phyloP scores from a whole-genome alignment of 2,329 filamentous ascomycete genomes.

The Colletotrichum sp. region DNA sequence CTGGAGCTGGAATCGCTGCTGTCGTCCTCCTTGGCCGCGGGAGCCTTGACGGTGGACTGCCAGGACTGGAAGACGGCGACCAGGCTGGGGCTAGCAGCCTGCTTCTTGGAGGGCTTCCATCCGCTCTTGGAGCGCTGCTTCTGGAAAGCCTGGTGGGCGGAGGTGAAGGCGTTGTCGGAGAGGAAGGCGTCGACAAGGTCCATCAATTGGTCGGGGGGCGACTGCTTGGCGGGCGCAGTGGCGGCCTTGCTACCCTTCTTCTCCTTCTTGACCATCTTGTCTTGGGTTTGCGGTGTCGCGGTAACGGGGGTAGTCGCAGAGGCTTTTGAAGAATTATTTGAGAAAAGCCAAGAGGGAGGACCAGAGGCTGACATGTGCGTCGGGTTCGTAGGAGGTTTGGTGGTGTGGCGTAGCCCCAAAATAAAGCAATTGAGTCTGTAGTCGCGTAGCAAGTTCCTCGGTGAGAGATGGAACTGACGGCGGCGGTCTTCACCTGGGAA shows the following conservation, averaged over 20 bases:
- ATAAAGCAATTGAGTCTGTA: background rate
- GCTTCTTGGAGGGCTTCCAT: slow-evolving; percentile 39
- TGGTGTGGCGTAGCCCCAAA: background rate
- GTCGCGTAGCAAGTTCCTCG: background rate
- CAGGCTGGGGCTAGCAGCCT: slow-evolving; percentile 36
- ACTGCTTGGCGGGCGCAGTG: slow-evolving; percentile 25
- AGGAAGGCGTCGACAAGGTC: slow-evolving; percentile 72
- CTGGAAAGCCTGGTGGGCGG: slow-evolving; percentile 65
- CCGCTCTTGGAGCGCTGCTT: slow-evolving; percentile 65
- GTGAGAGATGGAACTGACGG: background rate
- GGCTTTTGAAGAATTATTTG: slow-evolving; percentile 39
- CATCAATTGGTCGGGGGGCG: slow-evolving; percentile 66
- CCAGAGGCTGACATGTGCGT: slow-evolving; percentile 36
- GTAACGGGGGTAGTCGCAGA: slow-evolving; percentile 9
- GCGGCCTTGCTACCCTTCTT: slow-evolving; percentile 21
- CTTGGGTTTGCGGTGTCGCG: slow-evolving; percentile 7
- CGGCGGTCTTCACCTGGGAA: slow-evolving; percentile 16
- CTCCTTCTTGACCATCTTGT: slow-evolving; percentile 41
- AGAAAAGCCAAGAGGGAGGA: slow-evolving; percentile 49
- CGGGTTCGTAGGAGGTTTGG: background rate
- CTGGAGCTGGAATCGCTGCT: slow-evolving; percentile 36
- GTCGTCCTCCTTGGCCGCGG: slow-evolving; percentile 23
- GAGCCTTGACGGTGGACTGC: slow-evolving; percentile 39
- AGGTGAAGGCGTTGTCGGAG: slow-evolving; percentile 66
- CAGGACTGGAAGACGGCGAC: slow-evolving; percentile 57